Base-by-base conservation (phyloP, 2,329 filamentous ascomycete genomes). In the Pezicula radicicola region DNA sequence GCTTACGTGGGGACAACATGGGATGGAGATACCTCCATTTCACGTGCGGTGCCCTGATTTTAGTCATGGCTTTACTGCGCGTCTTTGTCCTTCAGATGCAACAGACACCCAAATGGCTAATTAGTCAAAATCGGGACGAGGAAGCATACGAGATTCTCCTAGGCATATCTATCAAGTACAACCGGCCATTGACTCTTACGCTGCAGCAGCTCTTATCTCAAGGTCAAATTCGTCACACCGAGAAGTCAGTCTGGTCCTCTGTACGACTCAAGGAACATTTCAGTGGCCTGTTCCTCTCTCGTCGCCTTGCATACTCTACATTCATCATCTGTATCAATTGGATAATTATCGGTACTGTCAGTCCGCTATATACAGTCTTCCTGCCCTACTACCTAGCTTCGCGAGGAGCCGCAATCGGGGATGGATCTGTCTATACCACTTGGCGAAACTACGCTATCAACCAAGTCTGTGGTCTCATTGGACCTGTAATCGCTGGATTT, bases 331-430 rank as follows among this genome's bases (percentile, higher is more conserved):
- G 79, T 12, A 13, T 71, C 0, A 66, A 81, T 13, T 82, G 80
- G 80, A 75, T 73, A 0, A 72, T 81, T 43, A 79, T 83, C 49
- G 79, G 79, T 3, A 69, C 81, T 2, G 77, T 72, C 0, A 81
- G n/a, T 3, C 79, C 79, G 0, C 65, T 82, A 1, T 83, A 81
- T 64, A 42, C 80, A 80, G 72, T 76, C 42, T 83, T 80, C 58
- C 66, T 83, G 3, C 79, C 79, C 1, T 80, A 74, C 57, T 76
- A 80, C 55, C 76, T 79, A 59, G 67, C 35, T 10, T 74, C 27
- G 69, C 71, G 4, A 68, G 77, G 41, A 74, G 78, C 43, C 6
- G 10, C 47, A 10, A 3, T 27, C 3, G 53, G 50, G 6, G 53
- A 53, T 15, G 33, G 37, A 15, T 37, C 21, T 10, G 50, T 42